Evolutionary conservation across 2,329 filamentous ascomycete species (phyloP), one percentile per base, ranked within the genome.

Genomic region (Amesomyces nigricolor): DNA sequence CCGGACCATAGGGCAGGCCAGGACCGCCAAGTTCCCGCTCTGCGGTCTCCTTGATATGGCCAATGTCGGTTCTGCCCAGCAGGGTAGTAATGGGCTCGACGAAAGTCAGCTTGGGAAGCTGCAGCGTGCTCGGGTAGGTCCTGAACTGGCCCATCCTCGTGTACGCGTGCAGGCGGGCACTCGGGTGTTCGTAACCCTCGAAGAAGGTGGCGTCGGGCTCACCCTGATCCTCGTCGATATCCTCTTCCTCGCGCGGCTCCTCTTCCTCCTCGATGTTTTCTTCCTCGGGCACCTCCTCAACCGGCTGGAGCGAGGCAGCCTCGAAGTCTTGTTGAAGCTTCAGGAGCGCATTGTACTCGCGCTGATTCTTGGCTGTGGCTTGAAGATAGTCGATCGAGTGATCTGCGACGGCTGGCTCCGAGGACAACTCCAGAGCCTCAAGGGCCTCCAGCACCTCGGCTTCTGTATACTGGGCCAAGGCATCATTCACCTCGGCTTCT

Each of bases 11-110:
- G 3, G 91, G 91, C 14, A 97, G 74, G 0, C 85, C 82, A 3
- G 72, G 72, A 0, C 92, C 92, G 43, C 91, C 92, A 67, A 96
- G 92, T 0, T 82, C 78, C 43, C 77, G 80, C 62, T 89, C 82
- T 0, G 91, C 88, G 1, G 87, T 79, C 54, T 86, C 79, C 35
- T 78, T 77, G 32, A 97, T 75, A 67, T 99, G 94, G 54, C 84
- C 87, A 43, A 85, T 81, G 55, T 89, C 81, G 52, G 83, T 81
- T 53, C 85, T 76, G 13, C 78, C 77, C 2, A 97, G 76, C 2
- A 96, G 76, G 4, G 80, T 71, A 2, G 81, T 77, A 16, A 95
- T 84, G 0, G 91, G 91, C 3, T 79, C 73, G 8, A 88, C 78
- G 40, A 96, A 78, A 2, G 81, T 76, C n/a, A 78, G 74, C 60